Evolutionary conservation across 2,329 filamentous ascomycete species (phyloP).

Genomic region (Diplodia intermedia): DNA sequence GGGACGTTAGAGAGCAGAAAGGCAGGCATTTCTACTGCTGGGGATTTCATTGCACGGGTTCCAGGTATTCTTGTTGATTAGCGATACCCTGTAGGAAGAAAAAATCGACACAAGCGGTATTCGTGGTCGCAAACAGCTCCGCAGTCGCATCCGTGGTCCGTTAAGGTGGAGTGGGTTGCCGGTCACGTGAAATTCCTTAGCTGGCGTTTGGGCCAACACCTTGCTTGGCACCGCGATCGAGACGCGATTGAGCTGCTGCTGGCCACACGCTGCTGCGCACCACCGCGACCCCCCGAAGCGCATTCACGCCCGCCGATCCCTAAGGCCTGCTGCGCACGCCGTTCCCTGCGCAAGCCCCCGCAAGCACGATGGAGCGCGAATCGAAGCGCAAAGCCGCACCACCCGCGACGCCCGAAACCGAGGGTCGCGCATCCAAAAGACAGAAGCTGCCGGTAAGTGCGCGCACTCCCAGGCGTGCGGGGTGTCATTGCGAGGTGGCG

Average conservation of each 20-base stretch:
- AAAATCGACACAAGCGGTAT: conserved; percentile 29
- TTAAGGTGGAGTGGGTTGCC: not conserved
- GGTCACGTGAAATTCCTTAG: conserved; percentile 12
- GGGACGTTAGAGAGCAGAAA: conserved; percentile 22
- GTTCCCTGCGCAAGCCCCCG: conserved; percentile 4
- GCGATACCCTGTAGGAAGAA: conserved; percentile 41
- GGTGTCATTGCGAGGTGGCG: conserved; percentile 23
- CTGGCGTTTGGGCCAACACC: conserved; percentile 23
- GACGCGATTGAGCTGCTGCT: conserved; percentile 32
- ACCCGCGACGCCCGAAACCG: conserved; percentile 57
- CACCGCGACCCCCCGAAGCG: conserved; percentile 31
- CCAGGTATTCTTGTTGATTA: conserved; percentile 34
- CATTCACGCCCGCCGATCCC: conserved; percentile 23
- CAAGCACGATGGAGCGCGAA: conserved; percentile 50
- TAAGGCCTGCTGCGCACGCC: conserved; percentile 6
- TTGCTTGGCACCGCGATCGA: conserved; percentile 30
- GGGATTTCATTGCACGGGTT: conserved; percentile 17
- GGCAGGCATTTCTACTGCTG: conserved; percentile 17
- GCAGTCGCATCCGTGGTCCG: not conserved
- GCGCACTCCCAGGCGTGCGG: conserved; percentile 4
- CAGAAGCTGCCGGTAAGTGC: conserved; percentile 65
- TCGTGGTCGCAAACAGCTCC: not conserved
- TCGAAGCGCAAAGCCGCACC: conserved; percentile 64
- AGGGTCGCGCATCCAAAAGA: conserved; percentile 64
- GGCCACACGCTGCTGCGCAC: conserved; percentile 31